Base-by-base conservation (phyloP, 2,329 filamentous ascomycete genomes). In the Beauveria scarabaeidicola region DNA sequence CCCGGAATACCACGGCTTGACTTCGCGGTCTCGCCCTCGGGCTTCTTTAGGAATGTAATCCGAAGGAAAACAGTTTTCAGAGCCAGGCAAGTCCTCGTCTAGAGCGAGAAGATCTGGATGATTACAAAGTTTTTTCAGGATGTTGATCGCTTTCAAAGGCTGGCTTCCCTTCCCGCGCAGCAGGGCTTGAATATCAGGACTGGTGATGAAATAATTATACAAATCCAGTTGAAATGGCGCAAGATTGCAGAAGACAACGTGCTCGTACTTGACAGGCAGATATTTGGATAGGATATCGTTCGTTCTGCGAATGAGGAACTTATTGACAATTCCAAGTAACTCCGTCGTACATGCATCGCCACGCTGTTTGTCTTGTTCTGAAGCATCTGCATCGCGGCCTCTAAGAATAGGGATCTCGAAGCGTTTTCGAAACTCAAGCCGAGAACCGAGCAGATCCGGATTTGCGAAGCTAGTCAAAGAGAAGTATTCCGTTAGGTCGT, bases 211-310 rank as follows among this genome's bases (percentile, higher is more conserved):
- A 73, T 97, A 90, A 69, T 96, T 96, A 78, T 99, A 99, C 1
- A 99, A 78, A 65, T 90, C 90, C 58, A 91, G 81, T 72, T 99
- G 94, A 75, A 99, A 97, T 0, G 90, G 89, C 17, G 94, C 89
- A 50, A 96, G 81, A 66, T 93, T 93, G 80, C 94, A 99, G 75
- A 99, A 99, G 1, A 99, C 94, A 32, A 99, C 94, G 71, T 99
- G 94, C 73, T 99, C 94, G 74, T 99, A 99, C 77, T 99, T 99
- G 77, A 97, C 87, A 0, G 94, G 94, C 61, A 99, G 77, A 70
- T 99, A 99, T 73, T 99, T 99, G 55, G 93, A 97, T 25, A 99
- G 76, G 63, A 99, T 96, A 69, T 99, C 94, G 80, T 99, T 99
- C 4, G 93, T 97, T 61, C 94, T 87, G 61, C 94, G 88, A 67